Evolutionary conservation across 495 filamentous ascomycete species (phyloP), one percentile per base, ranked within the genome.

Genomic region (Daldinia loculata): DNA sequence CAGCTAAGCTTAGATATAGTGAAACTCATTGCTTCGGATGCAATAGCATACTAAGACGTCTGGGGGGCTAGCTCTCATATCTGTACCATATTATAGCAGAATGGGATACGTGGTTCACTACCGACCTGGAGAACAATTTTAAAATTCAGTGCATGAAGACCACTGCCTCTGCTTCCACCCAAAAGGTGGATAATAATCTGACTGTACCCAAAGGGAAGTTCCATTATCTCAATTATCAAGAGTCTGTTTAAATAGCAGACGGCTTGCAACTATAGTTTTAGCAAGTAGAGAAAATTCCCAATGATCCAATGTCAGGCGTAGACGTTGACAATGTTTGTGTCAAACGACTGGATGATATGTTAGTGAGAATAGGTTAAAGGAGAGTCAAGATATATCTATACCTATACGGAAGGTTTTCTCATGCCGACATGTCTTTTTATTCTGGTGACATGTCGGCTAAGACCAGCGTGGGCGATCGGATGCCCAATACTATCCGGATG

Each of bases 391-490:
- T 17, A 38, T 17, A 45, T 9, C 12, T 11, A 24, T 76, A 80
- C 79, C 73, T 72, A 53, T 73, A 51, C 45, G 61, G 53, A 63
- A 41, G 56, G 14, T 36, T 70, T 61, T 51, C 72, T 64, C 50
- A 70, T 64, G 75, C 79, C 79, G 79, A 80, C 67, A 74, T 75
- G 77, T 75, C 75, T 74, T 66, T 56, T 45, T 45, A 63, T 70
- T 74, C 56, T 62, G 70, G 69, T 56, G 72, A 80, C 77, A 80
- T 72, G 75, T 77, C 79, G 79, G 79, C 79, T 72, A 72, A 63
- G 65, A 74, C 75, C 67, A 76, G 70, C 11, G 4, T 36, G 22
- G 7, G 48, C 57, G 43, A 59, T 67, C 45, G 45, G 36, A 29
- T 43, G 59, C 52, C 61, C 48, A 56, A 27, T 66, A 52, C 15